Evolutionary conservation across 495 filamentous ascomycete genomes (phyloP).

Genomic region (Aspergillus hancockii): DNA sequence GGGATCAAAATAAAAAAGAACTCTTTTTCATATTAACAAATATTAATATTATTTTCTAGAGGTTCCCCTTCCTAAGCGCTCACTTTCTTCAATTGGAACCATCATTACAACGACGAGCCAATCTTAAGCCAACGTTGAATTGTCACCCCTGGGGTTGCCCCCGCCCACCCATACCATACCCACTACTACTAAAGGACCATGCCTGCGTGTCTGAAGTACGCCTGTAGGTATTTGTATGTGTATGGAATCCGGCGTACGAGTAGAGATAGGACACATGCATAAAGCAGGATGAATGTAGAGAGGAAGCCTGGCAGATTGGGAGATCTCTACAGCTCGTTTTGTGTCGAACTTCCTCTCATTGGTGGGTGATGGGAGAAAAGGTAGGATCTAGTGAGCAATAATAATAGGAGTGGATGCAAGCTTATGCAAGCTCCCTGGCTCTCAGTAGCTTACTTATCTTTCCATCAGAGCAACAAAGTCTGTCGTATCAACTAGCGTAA

Average conservation of each 20-base stretch:
- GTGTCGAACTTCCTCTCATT: background rate
- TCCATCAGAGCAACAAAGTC: background rate
- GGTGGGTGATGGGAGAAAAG: background rate
- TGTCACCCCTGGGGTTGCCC: background rate
- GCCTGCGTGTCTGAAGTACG: background rate
- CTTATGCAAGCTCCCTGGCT: slow-evolving; percentile 3
- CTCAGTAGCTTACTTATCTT: slow-evolving; percentile 3
- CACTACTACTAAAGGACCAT: background rate
- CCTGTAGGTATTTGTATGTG: background rate
- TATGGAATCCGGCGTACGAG: background rate
- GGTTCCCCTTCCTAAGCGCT: background rate
- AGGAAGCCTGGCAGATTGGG: background rate
- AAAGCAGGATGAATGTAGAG: background rate
- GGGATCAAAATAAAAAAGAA: background rate
- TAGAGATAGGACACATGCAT: background rate
- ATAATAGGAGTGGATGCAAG: slow-evolving; percentile 5
- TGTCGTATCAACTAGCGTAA: background rate
- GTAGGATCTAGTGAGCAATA: background rate
- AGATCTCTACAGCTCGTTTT: background rate
- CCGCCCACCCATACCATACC: background rate
- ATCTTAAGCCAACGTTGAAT: slow-evolving; percentile 3
- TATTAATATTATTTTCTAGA: background rate
- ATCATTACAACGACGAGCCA: background rate
- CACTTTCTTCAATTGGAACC: background rate
- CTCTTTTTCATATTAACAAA: background rate